Evolutionary conservation across 768 basidiomycete species (phyloP).

Genomic region (Kwoniella dejecticola): DNA sequence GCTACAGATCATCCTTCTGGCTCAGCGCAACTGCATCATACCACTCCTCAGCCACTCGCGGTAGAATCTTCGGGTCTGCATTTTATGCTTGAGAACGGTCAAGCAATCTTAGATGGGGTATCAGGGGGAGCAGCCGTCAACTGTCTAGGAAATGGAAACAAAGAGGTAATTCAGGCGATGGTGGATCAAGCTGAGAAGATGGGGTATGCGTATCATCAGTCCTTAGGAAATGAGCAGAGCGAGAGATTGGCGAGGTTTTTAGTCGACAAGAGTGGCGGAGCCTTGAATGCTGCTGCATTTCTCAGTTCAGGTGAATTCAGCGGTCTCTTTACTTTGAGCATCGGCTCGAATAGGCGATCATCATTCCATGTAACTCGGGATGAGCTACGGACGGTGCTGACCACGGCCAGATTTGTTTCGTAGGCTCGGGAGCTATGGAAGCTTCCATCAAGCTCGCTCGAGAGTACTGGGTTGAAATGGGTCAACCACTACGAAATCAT

Average conservation of each 20-base stretch:
- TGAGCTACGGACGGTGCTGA: too few relatives aligned
- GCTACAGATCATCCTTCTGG: too few relatives aligned
- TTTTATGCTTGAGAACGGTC: conserved; percentile 23
- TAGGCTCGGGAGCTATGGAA: conserved; percentile 38
- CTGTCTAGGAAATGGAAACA: conserved; percentile 32
- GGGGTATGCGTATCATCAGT: conserved; percentile 24
- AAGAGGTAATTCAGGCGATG: conserved; percentile 26
- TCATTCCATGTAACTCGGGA: too few relatives aligned
- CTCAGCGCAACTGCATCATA: conserved; percentile 16
- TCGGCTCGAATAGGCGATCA: too few relatives aligned
- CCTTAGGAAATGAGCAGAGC: conserved; percentile 9
- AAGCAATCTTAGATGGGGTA: conserved; percentile 30
- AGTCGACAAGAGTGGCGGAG: conserved; percentile 10
- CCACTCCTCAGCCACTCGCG: conserved; percentile 11
- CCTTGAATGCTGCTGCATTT: conserved; percentile 15
- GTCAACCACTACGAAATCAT: conserved; percentile 23
- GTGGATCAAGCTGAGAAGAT: conserved; percentile 26
- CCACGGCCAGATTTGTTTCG: too few relatives aligned
- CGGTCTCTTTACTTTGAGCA: neutral
- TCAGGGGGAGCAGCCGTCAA: conserved; percentile 40
- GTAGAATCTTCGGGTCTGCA: conserved; percentile 10
- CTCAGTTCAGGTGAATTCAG: conserved; percentile 13
- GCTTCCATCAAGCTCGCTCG: conserved; percentile 35
- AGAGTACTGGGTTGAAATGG: conserved; percentile 40
- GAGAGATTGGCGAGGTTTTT: conserved; percentile 29